Evolutionary conservation across 805 yeast genomes (phyloP).

Genomic region (Wickerhamiella siamensis): DNA sequence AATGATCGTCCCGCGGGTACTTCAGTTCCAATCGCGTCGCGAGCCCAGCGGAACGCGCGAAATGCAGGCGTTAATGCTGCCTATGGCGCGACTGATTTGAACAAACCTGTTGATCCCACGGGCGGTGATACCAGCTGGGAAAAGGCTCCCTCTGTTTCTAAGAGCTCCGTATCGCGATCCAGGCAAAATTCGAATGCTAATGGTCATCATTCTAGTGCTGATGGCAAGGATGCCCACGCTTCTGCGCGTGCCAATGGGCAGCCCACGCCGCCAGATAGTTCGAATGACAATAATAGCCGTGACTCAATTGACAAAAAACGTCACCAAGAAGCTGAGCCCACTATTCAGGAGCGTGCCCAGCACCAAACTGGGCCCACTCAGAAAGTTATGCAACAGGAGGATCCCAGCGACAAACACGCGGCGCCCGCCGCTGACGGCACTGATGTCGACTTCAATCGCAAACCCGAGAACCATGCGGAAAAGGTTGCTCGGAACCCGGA

Average conservation of each 20-base stretch:
- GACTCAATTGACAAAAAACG: neutral
- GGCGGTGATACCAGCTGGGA: neutral
- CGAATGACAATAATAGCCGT: neutral
- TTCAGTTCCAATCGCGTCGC: slow-evolving; percentile 20
- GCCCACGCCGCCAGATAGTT: neutral
- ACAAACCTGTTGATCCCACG: neutral
- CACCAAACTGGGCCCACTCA: slow-evolving; percentile 8
- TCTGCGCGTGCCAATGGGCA: too few relatives aligned
- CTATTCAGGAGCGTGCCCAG: slow-evolving; percentile 6
- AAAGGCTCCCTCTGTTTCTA: neutral
- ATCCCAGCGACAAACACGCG: neutral
- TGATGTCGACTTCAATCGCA: neutral
- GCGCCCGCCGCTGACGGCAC: slow-evolving; percentile 4
- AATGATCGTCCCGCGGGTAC: slow-evolving; percentile 20
- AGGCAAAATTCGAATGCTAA: neutral
- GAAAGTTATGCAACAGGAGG: slow-evolving; percentile 4
- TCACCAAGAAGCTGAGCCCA: slow-evolving; percentile 4
- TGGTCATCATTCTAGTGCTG: too few relatives aligned
- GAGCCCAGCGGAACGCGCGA: slow-evolving; percentile 17
- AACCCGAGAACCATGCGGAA: neutral
- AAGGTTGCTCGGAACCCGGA: slow-evolving; percentile 11
- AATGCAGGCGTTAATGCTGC: slow-evolving; percentile 15
- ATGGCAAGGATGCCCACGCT: too few relatives aligned
- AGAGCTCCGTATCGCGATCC: neutral
- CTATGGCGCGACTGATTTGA: neutral